Base-by-base conservation (phyloP, 2,329 filamentous ascomycete genomes). In the Cladosporium phlei region DNA sequence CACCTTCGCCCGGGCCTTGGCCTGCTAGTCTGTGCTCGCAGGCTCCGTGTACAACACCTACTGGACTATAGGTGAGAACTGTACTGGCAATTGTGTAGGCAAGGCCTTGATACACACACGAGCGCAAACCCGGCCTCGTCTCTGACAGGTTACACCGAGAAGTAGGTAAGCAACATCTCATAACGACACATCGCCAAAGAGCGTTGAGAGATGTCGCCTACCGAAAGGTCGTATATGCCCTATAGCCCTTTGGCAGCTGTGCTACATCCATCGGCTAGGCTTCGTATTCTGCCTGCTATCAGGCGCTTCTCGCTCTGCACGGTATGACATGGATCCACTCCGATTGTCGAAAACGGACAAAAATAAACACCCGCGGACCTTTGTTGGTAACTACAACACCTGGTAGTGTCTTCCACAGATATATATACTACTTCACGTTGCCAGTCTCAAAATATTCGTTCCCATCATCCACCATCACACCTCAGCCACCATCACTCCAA, bases 261-360 rank as follows among this genome's bases (percentile, higher is more conserved):
- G 37, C 37, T 39, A 39, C 37, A 14, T 39, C 37, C 37, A 28
- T 29, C 37, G 37, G 10, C 17, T 39, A 25, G 24, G 29, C 37
- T 39, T 39, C 37, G 37, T 39, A 39, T 39, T 21, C 16, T 39
- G 20, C 25, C 37, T 20, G 12, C 37, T 29, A 21, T 29, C 5
- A 39, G 16, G 24, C 24, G 16, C 27, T 20, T 14, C 16, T 10
- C 25, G 25, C 17, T 39, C 37, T 29, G 24, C 37, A 39, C 37
- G 37, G 10, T 20, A 39, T 25, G 25, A 29, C 11, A 29, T 39
- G 16, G 16, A 20, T 39, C 24, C 17, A 21, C 37, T 38, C 4
- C 22, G 14, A 19, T 27, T 7, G 35, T 22, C n/a, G n/a, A 11
- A 38, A n/a, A 17, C 1, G 14, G 17, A 39, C 37, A 8, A 39